Conservation (phyloP, 2,329 filamentous ascomycete genomes). For the Epichloe amarillans region DNA sequence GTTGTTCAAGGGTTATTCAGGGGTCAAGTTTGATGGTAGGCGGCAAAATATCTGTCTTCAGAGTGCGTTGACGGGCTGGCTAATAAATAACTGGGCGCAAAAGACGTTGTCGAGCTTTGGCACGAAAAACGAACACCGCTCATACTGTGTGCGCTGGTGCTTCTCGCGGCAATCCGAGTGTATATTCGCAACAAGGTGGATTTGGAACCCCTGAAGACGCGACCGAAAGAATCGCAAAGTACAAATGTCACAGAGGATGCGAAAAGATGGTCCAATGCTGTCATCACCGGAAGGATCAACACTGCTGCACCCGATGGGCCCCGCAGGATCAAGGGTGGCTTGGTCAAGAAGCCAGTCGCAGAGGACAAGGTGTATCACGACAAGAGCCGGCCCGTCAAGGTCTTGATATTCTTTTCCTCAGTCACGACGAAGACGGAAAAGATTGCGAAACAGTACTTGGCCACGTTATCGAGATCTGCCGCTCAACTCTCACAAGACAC, state of each 20-base stretch:
- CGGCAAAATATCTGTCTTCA: background rate
- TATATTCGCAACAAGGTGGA: constrained; percentile 28
- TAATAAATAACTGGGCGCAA: background rate
- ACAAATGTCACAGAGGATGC: constrained; percentile 1
- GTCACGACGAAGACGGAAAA: constrained; percentile 73
- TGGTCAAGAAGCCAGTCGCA: constrained; percentile 19
- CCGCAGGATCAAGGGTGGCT: constrained; percentile 33
- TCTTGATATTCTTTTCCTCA: constrained; percentile 79
- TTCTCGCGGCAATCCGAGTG: constrained; percentile 26
- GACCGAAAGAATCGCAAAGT: constrained; percentile 24
- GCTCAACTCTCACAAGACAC: constrained; percentile 29
- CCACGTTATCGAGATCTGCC: constrained; percentile 39
- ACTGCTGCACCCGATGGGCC: constrained; percentile 27
- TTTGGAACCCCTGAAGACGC: constrained; percentile 20
- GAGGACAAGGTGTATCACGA: constrained; percentile 15
- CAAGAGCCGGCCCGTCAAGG: constrained; percentile 43
- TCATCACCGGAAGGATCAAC: constrained; percentile 13
- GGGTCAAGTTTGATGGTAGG: constrained; percentile 3
- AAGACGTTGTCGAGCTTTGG: constrained; percentile 30
- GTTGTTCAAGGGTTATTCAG: background rate
- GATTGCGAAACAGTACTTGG: constrained; percentile 50
- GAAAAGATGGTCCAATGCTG: background rate
- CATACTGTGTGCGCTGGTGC: constrained; percentile 24
- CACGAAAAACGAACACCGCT: constrained; percentile 32
- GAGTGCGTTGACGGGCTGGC: background rate